These are phyloP conservation scores for Pestalotiopsis sp. DNA, from an alignment of 2,329 filamentous ascomycete species.

Conservation along the genomic window DNA sequence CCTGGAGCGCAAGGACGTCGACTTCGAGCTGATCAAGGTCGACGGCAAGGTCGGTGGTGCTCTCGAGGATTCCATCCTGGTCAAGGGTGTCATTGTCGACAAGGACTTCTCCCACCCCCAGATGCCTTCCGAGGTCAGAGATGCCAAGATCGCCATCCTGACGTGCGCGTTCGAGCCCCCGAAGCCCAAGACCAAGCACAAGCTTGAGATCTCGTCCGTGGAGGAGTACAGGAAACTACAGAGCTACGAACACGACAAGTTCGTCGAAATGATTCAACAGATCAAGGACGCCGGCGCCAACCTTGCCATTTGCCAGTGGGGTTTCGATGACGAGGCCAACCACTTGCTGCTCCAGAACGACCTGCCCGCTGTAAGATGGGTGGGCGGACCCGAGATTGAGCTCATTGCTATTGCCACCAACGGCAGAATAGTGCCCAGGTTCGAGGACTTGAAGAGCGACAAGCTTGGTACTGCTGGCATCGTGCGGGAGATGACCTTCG, in stretches of 20 bases:
- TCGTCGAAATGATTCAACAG: slow-evolving; percentile 97
- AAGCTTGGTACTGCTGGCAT: slow-evolving; percentile 91
- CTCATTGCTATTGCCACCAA: slow-evolving; percentile 98
- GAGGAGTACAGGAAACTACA: slow-evolving; percentile 99
- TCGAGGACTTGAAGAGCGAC: slow-evolving; percentile 88
- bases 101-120: slow-evolving; percentile 99
- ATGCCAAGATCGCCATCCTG: slow-evolving; percentile 96
- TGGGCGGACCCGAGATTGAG: slow-evolving; percentile 97
- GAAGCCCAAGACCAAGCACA: slow-evolving; percentile 99
- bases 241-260: slow-evolving; percentile 93
- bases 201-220: slow-evolving; percentile 94
- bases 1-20: slow-evolving; percentile 92
- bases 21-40: slow-evolving; percentile 99
- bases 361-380: slow-evolving; percentile 95
- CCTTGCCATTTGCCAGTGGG: slow-evolving; percentile 98
- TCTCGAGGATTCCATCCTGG: slow-evolving; percentile 89
- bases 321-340: slow-evolving; percentile 98
- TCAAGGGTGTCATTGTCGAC: slow-evolving; percentile 98
- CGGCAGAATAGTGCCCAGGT: slow-evolving; percentile 93
- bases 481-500: slow-evolving; percentile 94
- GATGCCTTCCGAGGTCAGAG: slow-evolving; percentile 93
- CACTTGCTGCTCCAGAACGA: slow-evolving; percentile 95
- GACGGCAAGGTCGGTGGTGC: slow-evolving; percentile 96
- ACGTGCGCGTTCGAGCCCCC: slow-evolving; percentile 98
- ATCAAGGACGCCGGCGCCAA: slow-evolving; percentile 98